Evolutionary conservation across 176 grass and related monocot genomes (phyloP).

Genomic region (Otatea glauca): DNA sequence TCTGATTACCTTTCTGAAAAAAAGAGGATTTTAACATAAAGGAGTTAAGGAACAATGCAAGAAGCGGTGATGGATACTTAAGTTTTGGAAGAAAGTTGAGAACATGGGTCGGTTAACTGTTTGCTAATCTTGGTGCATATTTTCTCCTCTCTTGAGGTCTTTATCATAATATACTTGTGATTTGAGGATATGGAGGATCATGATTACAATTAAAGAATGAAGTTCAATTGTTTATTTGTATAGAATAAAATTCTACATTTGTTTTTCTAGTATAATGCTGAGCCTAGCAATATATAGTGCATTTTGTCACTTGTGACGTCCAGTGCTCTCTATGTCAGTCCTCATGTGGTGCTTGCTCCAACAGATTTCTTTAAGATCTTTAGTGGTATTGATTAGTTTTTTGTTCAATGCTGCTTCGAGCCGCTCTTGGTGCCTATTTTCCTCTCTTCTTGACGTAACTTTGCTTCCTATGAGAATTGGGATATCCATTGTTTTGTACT

Average conservation of each 20-base stretch:
- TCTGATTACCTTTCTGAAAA: background rate
- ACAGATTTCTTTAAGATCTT: conserved; percentile 10
- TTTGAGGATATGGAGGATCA: background rate
- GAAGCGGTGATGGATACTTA: background rate
- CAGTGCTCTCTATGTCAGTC: conserved; percentile 2
- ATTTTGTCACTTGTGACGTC: background rate
- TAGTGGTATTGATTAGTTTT: conserved; percentile 18
- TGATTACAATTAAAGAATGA: conserved; percentile 27
- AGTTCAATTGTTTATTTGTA: conserved; percentile 23
- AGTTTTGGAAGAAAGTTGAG: conserved; percentile 3
- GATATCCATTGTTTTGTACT: conserved; percentile 6
- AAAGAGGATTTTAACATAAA: background rate
- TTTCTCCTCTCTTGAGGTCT: background rate
- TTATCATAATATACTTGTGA: background rate
- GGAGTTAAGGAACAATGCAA: background rate
- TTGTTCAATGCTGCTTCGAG: background rate
- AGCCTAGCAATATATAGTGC: background rate
- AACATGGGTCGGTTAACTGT: background rate
- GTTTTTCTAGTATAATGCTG: background rate
- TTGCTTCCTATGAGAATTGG: background rate
- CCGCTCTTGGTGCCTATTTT: background rate
- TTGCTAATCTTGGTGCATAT: background rate
- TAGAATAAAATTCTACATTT: conserved; percentile 5
- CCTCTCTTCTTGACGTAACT: conserved; percentile 4
- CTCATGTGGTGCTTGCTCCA: background rate